Evolutionary conservation across 1,139 yeast genomes (phyloP).

Genomic region (Yamadazyma aaseri): DNA sequence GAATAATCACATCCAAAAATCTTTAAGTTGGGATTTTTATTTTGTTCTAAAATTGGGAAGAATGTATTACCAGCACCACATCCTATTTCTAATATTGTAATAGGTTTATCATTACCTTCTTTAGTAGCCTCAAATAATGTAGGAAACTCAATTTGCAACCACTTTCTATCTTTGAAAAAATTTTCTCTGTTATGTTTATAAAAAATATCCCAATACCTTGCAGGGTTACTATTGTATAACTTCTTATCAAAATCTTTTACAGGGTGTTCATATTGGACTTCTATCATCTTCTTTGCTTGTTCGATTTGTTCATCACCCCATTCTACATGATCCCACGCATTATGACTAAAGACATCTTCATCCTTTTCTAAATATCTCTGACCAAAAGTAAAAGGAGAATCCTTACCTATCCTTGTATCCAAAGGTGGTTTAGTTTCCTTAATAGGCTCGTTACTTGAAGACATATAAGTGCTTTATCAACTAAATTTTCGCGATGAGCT

Average conservation of each 20-base stretch:
- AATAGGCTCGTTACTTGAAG: not conserved
- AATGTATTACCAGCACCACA: slow-evolving; percentile 99
- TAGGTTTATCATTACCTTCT: slow-evolving; percentile 61
- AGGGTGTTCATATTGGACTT: slow-evolving; percentile 75
- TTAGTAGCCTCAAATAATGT: slow-evolving; percentile 73
- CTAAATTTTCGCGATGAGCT: slow-evolving; percentile 9
- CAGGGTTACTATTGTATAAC: slow-evolving; percentile 79
- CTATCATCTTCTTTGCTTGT: slow-evolving; percentile 73
- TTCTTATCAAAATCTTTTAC: slow-evolving; percentile 83
- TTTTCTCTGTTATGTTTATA: slow-evolving; percentile 88
- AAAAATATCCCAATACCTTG: slow-evolving; percentile 93
- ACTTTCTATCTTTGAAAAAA: slow-evolving; percentile 93
- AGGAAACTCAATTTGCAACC: slow-evolving; percentile 96
- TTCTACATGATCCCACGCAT: slow-evolving; percentile 98
- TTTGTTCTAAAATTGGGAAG: slow-evolving; percentile 82
- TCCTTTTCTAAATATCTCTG: slow-evolving; percentile 72
- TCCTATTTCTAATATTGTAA: slow-evolving; percentile 85
- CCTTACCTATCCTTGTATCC: slow-evolving; percentile 72
- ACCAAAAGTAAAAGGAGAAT: slow-evolving; percentile 89
- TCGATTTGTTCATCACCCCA: slow-evolving; percentile 91
- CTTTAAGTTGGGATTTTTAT: slow-evolving; percentile 71
- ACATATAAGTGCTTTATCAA: slow-evolving; percentile 1
- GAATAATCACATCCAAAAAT: slow-evolving; percentile 90
- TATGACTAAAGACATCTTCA: slow-evolving; percentile 85
- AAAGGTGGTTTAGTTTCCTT: slow-evolving; percentile 29